Base-by-base conservation (phyloP, 1,284 basidiomycete species). In the Exobasidium rhododendri region DNA sequence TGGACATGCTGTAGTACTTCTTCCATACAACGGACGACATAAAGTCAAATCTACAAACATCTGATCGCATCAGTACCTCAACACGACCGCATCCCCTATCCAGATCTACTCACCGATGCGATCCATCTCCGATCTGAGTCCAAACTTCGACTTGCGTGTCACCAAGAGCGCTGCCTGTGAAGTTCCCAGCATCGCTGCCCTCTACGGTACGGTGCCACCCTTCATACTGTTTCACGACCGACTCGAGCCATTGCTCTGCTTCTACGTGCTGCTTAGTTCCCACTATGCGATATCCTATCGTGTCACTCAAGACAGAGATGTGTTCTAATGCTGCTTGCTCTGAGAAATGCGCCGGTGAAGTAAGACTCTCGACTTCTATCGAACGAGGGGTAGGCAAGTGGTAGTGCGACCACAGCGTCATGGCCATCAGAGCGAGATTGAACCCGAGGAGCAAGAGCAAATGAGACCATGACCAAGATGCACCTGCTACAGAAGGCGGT, bases 261-360 rank as follows among this genome's bases (percentile, higher is more conserved):
- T 86, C 81, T 0, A 90, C 87, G 81, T 97, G 92, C 79, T 97
- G 90, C 45, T 85, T 84, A 0, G 93, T 94, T 0, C 94, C 94
- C 17, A 96, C 91, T 0, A 91, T 94, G 46, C 94, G 85, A 81
- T 88, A 97, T 3, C 94, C 94, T 63, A 94, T 91, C 31, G 86
- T 86, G 77, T 93, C 91, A 70, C 78, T 64, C 40, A 79, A 71
- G 59, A 76, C 65, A 35, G 71, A 65, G 63, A 79, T 78, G 44
- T 75, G 67, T 5, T 66, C 59, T 29, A 77, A 63, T 0, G 75
- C 71, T 44, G 73, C 72, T 53, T 63, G 71, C 56, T 79, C 78
- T 20, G 66, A 69, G 44, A 79, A 79, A 45, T 65, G 62, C 20
- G 62, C 40, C 7, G 50, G 35, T 29, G 17, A 10, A 52, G 60